Base-by-base conservation (phyloP, 345 rosid species). In the Toxicodendron radicans region DNA sequence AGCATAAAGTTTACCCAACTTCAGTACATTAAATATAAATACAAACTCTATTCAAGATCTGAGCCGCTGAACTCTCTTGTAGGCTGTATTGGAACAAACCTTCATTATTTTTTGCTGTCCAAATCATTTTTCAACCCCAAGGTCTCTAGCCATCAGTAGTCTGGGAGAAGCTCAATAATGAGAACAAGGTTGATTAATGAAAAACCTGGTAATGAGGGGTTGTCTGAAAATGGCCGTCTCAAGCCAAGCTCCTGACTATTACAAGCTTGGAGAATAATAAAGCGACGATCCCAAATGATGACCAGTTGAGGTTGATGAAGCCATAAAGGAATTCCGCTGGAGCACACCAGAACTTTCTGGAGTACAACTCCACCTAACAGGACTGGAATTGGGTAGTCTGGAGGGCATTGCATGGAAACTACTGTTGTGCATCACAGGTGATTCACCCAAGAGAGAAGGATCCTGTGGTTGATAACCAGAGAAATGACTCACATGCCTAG, bases 181-280 rank as follows among this genome's bases (percentile, higher is more conserved):
- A 54, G 65, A 49, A 67, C 72, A 73, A 46, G 20, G 38, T 49
- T 21, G 57, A 38, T 59, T 45, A 51, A 48, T 13, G 57, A 10
- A 3, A 66, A 69, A 72, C 73, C 38, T 27, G 70, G 38, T 58
- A 35, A 35, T 13, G 56, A 66, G 18, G 48, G 68, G 64, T 48
- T 30, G 51, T 57, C 41, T n/a, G 68, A 77, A 54, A 64, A 32
- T 17, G 12, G 66, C 77, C 73, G 33, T 52, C 59, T 69, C 68
- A 45, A 35, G 20, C 65, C 24, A 59, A 30, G 58, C 56, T 14
- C 64, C 76, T 51, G 18, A 30, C 79, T 85, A 84, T 65, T 82
- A 83, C 65, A 79, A 81, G 69, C 87, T 81, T 3, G 84, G 79
- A 70, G 87, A 71, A 77, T 85, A 90, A 57, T 76, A 76, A 10